These are phyloP conservation scores for Epichloe gansuensis DNA, from an alignment of 2,329 filamentous ascomycete species.

Conservation along the genomic window DNA sequence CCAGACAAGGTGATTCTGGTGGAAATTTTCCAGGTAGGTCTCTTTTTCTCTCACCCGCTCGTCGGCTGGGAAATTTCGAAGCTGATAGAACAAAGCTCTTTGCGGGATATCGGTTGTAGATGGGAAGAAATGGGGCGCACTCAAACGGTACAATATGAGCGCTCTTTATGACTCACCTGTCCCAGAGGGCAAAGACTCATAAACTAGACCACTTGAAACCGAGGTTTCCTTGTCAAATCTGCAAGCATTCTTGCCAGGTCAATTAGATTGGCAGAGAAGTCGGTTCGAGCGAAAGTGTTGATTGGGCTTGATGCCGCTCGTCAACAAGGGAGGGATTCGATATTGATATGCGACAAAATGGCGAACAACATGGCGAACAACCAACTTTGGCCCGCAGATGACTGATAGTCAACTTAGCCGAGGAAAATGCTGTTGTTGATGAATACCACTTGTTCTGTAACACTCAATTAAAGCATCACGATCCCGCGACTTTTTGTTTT, in stretches of 20 bases:
- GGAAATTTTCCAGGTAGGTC: slow-evolving; percentile 63
- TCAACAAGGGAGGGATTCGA: too few relatives aligned
- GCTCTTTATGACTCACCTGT: slow-evolving; percentile 46
- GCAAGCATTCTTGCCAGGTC: neutral
- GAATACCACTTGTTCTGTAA: too few relatives aligned
- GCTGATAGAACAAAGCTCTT: slow-evolving; percentile 38
- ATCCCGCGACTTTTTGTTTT: too few relatives aligned
- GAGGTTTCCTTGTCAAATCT: neutral
- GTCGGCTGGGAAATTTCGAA: neutral
- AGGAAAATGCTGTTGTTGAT: too few relatives aligned
- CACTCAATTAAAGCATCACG: too few relatives aligned
- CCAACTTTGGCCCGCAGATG: too few relatives aligned
- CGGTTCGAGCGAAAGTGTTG: too few relatives aligned
- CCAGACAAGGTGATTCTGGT: slow-evolving; percentile 71
- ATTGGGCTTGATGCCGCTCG: too few relatives aligned
- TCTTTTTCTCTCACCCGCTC: neutral
- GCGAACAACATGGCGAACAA: too few relatives aligned
- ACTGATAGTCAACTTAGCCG: too few relatives aligned
- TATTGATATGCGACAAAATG: too few relatives aligned
- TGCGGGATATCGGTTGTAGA: slow-evolving; percentile 72
- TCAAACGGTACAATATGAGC: slow-evolving; percentile 68
- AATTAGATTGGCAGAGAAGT: neutral
- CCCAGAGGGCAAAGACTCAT: neutral
- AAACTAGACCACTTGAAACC: too few relatives aligned
- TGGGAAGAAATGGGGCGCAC: slow-evolving; percentile 52